Evolutionary conservation across 768 basidiomycete genomes (phyloP).

Genomic region (Hericium erinaceus): DNA sequence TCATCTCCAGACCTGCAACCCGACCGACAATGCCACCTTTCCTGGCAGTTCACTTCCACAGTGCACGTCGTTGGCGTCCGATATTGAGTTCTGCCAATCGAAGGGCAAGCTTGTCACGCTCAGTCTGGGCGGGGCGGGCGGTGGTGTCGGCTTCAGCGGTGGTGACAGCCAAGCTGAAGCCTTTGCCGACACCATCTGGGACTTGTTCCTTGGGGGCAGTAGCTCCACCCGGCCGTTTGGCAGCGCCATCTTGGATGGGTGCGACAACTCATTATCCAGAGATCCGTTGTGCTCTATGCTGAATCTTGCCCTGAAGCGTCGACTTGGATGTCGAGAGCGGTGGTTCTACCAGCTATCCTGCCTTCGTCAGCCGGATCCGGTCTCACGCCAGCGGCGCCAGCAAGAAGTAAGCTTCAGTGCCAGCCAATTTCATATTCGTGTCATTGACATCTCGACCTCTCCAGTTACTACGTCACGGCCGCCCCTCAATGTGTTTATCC

Average conservation of each 20-base stretch:
- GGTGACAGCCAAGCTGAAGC: conserved; percentile 27
- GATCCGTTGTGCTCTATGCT: background rate
- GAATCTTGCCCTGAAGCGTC: conserved; percentile 16
- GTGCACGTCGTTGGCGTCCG: conserved; percentile 30
- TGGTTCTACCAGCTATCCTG: conserved; percentile 22
- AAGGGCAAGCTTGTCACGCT: conserved; percentile 40
- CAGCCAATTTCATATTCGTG: background rate
- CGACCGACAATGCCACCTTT: conserved; percentile 30
- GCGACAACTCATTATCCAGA: conserved; percentile 5
- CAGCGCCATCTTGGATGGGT: conserved; percentile 38
- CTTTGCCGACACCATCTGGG: conserved; percentile 32
- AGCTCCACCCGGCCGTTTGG: conserved; percentile 36
- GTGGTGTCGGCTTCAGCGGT: conserved; percentile 28
- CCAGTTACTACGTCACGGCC: conserved; percentile 26
- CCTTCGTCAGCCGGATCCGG: conserved; percentile 28
- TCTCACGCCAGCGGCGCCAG: conserved; percentile 24
- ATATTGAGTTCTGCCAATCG: conserved; percentile 35
- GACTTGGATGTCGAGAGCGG: conserved; percentile 32
- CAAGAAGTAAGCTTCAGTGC: conserved; percentile 23
- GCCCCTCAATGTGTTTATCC: conserved; percentile 33
- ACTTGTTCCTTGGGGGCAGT: conserved; percentile 39
- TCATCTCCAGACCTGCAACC: conserved; percentile 30
- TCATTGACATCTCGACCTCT: background rate
- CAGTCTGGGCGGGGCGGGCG: conserved; percentile 35
- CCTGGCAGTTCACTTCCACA: conserved; percentile 31